phyloP scores from a whole-genome alignment of 805 yeast genomes.

The Priceomyces fermenticarens region DNA sequence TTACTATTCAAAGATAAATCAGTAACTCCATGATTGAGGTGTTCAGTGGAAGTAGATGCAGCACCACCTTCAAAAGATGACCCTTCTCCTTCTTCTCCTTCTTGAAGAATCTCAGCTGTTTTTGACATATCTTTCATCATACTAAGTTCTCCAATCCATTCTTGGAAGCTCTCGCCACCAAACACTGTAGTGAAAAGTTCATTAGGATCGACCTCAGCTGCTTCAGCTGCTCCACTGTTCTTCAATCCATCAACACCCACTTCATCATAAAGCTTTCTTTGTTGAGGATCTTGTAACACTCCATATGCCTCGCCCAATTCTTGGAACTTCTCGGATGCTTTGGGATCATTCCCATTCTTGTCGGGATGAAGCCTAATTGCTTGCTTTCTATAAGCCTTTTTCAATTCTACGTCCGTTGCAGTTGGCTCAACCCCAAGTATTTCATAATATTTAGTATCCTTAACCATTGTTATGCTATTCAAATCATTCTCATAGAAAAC shows the following conservation, averaged over 20 bases:
- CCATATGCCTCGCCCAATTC: slow-evolving; percentile 66
- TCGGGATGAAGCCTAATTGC: slow-evolving; percentile 94
- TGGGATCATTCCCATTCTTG: slow-evolving; percentile 91
- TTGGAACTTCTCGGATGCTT: slow-evolving; percentile 85
- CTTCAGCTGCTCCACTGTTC: slow-evolving; percentile 63
- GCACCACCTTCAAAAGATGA: slow-evolving; percentile 6
- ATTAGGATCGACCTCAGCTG: slow-evolving; percentile 69
- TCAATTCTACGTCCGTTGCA: slow-evolving; percentile 80
- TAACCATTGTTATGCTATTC: slow-evolving; percentile 52
- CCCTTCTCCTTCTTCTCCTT: slow-evolving; percentile 32
- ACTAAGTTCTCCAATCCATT: slow-evolving; percentile 81
- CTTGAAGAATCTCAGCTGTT: slow-evolving; percentile 49
- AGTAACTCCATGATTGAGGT: slow-evolving; percentile 8
- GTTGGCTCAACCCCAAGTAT: slow-evolving; percentile 61
- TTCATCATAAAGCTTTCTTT: slow-evolving; percentile 75
- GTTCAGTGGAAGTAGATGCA: not conserved
- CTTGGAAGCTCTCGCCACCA: slow-evolving; percentile 77
- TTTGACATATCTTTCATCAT: slow-evolving; percentile 72
- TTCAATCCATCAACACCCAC: slow-evolving; percentile 63
- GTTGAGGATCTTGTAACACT: slow-evolving; percentile 68
- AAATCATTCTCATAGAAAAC: not conserved
- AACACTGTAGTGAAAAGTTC: slow-evolving; percentile 82
- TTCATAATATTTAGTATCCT: slow-evolving; percentile 86
- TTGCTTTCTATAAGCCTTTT: slow-evolving; percentile 87
- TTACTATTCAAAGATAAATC: slow-evolving; percentile 11